phyloP scores from a whole-genome alignment of 371 early-diverging fungal genomes.

The Haplosporangium sp. region DNA sequence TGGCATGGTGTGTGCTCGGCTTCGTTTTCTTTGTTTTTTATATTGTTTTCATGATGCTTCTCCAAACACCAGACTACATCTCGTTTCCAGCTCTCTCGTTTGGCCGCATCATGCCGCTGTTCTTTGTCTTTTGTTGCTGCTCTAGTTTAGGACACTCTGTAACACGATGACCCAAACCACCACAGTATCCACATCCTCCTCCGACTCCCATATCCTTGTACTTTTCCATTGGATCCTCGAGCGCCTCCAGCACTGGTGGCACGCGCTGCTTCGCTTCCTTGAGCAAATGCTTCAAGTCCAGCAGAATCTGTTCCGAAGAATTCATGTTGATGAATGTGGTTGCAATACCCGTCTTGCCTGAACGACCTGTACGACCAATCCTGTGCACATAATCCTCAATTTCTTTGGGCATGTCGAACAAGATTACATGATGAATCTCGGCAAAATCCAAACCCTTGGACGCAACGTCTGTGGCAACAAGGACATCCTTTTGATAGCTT shows the following conservation, averaged over 20 bases:
- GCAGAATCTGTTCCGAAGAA: conserved; percentile 87
- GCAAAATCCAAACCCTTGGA: conserved; percentile 94
- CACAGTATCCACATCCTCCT: conserved; percentile 92
- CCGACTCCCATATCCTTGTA: conserved; percentile 64
- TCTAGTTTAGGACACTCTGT: conserved; percentile 91
- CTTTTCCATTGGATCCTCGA: conserved; percentile 91
- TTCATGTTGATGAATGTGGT: conserved; percentile 95
- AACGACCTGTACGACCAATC: conserved; percentile 99
- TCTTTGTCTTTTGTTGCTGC: conserved; percentile 53
- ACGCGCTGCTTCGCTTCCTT: conserved; percentile 94
- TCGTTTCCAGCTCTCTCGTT: conserved; percentile 54
- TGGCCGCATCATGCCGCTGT: conserved; percentile 47
- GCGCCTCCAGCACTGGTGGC: conserved; percentile 86
- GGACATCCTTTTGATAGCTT: conserved; percentile 81
- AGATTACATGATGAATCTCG: conserved; percentile 92
- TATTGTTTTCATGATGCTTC: no score
- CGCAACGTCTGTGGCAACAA: conserved; percentile 95
- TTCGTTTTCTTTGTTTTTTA: no score
- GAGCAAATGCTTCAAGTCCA: conserved; percentile 94
- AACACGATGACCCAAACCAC: conserved; percentile 95
- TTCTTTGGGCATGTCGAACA: conserved; percentile 97
- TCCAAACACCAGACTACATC: conserved; percentile 42
- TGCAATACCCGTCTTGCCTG: conserved; percentile 95
- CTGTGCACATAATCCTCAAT: conserved; percentile 98
- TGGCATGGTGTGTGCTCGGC: no score